phyloP scores from a whole-genome alignment of 805 yeast genomes.

The Schwanniomyces pseudopolymorphus region DNA sequence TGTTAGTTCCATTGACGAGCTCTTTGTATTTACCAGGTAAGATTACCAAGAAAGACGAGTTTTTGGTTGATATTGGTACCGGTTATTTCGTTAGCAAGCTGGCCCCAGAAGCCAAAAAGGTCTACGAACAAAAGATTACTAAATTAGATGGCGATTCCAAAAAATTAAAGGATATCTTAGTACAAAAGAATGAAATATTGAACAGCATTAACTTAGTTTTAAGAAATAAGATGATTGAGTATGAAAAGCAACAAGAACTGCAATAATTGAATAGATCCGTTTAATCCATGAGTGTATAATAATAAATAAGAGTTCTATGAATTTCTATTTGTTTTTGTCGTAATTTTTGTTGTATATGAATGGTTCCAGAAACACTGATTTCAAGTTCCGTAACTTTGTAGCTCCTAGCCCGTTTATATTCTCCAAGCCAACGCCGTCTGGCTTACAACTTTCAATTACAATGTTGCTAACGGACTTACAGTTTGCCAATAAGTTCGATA shows the following conservation, averaged over 20 bases:
- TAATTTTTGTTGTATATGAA: slow-evolving; percentile 47
- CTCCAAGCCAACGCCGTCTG: slow-evolving; percentile 19
- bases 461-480: slow-evolving; percentile 44
- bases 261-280: neutral
- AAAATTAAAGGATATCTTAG: slow-evolving; percentile 72
- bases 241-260: slow-evolving; percentile 31
- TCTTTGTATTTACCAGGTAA: slow-evolving; percentile 89
- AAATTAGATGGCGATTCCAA: slow-evolving; percentile 72
- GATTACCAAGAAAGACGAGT: slow-evolving; percentile 61
- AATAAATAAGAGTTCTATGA: slow-evolving; percentile 2
- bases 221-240: slow-evolving; percentile 51
- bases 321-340: slow-evolving; percentile 3
- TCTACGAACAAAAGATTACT: slow-evolving; percentile 69
- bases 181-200: slow-evolving; percentile 66
- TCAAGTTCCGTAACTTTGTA: slow-evolving; percentile 41
- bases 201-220: slow-evolving; percentile 60
- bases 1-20: slow-evolving; percentile 85
- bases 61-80: slow-evolving; percentile 92
- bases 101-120: slow-evolving; percentile 62
- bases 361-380: slow-evolving; percentile 46
- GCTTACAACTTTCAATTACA: slow-evolving; percentile 28
- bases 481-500: slow-evolving; percentile 49
- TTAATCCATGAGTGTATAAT: neutral
- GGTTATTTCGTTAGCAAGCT: slow-evolving; percentile 89
- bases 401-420: slow-evolving; percentile 51